Percentiles rank a stretch among this genome's conserved stretches.
These are phyloP conservation scores for Termitomyces sp. DNA, from an alignment of 768 basidiomycete species.

Conservation along the genomic window DNA sequence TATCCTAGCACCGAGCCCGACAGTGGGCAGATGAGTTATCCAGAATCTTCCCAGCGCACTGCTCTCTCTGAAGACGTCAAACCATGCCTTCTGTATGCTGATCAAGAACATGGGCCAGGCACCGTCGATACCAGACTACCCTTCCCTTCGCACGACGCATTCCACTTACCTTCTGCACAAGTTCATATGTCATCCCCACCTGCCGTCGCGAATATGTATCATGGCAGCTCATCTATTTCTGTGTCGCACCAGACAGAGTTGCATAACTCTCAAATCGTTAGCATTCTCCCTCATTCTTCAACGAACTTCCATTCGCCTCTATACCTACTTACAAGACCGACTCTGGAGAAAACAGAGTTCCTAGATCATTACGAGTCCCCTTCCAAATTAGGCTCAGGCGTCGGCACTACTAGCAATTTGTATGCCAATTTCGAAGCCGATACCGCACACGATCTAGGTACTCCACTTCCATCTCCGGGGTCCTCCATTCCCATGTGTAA, in stretches of 20 bases:
- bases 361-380: background rate
- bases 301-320: background rate
- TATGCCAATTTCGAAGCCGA: constrained; percentile 1
- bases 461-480: background rate
- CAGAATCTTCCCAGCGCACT: constrained; percentile 19
- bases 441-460: background rate
- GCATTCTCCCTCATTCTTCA: background rate
- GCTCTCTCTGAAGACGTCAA: background rate
- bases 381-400: background rate
- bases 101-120: background rate
- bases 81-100: background rate
- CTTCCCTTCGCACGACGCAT: background rate
- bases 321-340: background rate
- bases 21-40: constrained; percentile 7
- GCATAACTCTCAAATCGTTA: background rate
- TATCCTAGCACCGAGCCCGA: background rate
- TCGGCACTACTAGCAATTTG: background rate
- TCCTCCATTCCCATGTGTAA: constrained; percentile 39
- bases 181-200: background rate
- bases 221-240: background rate
- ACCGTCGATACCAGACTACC: background rate
- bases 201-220: background rate
- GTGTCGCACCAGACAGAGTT: background rate
- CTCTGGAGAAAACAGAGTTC: background rate
- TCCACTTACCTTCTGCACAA: background rate